A percentile compares a stretch with the other conserved stretches of the same genome.
Conservation (phyloP, 164 flowering plant species). For the Chimonanthus salicifolius region DNA sequence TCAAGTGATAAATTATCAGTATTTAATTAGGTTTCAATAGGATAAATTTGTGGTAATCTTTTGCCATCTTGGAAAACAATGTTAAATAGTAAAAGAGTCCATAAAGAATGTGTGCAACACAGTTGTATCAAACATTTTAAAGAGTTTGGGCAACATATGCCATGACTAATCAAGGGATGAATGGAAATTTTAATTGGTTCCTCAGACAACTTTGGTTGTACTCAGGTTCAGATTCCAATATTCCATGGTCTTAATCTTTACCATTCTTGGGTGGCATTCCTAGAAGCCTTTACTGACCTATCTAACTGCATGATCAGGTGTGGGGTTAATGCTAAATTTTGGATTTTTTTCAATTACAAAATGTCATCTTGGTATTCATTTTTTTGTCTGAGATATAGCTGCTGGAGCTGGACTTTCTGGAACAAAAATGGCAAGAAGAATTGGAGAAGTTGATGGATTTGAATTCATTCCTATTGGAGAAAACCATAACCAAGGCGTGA, state of each 20-base stretch:
- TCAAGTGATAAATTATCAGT: too few relatives aligned
- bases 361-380: background rate
- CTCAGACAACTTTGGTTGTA: background rate
- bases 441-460: slow-evolving; percentile 84
- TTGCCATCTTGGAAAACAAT: too few relatives aligned
- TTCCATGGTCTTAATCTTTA: background rate
- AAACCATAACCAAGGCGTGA: slow-evolving; percentile 88
- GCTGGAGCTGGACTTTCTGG: slow-evolving; percentile 99
- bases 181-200: background rate
- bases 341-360: background rate
- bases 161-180: too few relatives aligned
- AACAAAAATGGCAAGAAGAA: slow-evolving; percentile 92
- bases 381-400: slow-evolving; percentile 38
- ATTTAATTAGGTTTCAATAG: too few relatives aligned
- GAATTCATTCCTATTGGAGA: slow-evolving; percentile 85
- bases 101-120: too few relatives aligned
- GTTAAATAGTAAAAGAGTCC: too few relatives aligned
- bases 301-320: too few relatives aligned
- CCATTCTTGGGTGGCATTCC: background rate
- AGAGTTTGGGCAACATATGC: too few relatives aligned
- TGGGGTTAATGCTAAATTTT: background rate
- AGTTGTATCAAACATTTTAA: too few relatives aligned
- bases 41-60: too few relatives aligned
- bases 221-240: background rate
- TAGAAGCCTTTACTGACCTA: background rate